These are phyloP conservation scores for Inonotus obliquus DNA, from an alignment of 1,284 basidiomycete genomes.

Conservation along the genomic window DNA sequence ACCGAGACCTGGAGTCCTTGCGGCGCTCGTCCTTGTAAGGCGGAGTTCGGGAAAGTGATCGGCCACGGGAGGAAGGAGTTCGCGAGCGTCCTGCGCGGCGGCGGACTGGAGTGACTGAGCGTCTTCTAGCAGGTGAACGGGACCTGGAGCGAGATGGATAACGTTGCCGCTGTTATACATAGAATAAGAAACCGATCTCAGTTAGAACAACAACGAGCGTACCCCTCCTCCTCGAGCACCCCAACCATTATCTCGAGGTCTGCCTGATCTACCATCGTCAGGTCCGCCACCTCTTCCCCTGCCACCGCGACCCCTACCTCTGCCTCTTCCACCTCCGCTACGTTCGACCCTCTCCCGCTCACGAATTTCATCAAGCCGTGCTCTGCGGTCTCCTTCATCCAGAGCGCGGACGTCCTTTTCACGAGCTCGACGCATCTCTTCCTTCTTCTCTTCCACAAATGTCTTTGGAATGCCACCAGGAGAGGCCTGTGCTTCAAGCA, in stretches of 20 bases:
- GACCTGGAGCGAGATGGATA: conserved; percentile 25
- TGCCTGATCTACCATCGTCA: conserved; percentile 38
- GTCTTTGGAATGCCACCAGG: conserved; percentile 89
- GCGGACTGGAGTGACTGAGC: conserved; percentile 17
- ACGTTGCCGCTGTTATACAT: conserved; percentile 20
- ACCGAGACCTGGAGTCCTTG: conserved; percentile 28
- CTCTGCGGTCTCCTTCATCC: conserved; percentile 65
- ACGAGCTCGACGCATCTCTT: conserved; percentile 78
- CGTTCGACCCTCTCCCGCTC: conserved; percentile 49
- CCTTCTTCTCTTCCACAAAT: conserved; percentile 95
- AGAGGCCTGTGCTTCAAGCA: conserved; percentile 87
- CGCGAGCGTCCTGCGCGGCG: conserved; percentile 24
- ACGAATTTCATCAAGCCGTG: conserved; percentile 63
- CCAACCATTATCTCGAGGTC: conserved; percentile 37
- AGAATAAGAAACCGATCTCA: not conserved
- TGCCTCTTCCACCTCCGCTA: conserved; percentile 39
- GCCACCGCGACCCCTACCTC: conserved; percentile 42
- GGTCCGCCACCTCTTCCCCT: conserved; percentile 40
- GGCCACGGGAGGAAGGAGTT: conserved; percentile 21
- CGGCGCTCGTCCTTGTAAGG: conserved; percentile 10
- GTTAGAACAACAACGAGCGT: conserved; percentile 28
- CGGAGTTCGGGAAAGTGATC: conserved; percentile 18
- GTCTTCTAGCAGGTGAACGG: conserved; percentile 12
- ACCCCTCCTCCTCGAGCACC: conserved; percentile 41
- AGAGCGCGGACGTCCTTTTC: conserved; percentile 67